Conservation (phyloP, 1,139 yeast species). For the Pichia sp. region DNA sequence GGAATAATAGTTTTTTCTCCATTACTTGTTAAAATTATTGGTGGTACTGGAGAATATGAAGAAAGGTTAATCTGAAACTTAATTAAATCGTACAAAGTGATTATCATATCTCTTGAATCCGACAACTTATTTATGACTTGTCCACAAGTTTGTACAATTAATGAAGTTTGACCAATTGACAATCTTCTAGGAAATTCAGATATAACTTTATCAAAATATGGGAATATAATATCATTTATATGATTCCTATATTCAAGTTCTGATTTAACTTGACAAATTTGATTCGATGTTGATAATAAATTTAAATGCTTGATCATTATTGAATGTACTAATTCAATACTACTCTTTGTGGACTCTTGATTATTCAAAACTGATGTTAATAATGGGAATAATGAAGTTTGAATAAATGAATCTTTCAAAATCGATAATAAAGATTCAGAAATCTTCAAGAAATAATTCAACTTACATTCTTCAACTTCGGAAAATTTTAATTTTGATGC, state of each 20-base stretch:
- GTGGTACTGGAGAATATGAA: slow-evolving; percentile 13
- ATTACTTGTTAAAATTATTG: slow-evolving; percentile 29
- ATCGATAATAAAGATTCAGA: slow-evolving; percentile 46
- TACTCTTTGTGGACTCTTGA: slow-evolving; percentile 29
- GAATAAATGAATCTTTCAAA: slow-evolving; percentile 3
- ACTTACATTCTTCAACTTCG: slow-evolving; percentile 39
- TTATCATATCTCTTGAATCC: background rate
- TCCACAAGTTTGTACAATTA: slow-evolving; percentile 6
- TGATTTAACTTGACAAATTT: background rate
- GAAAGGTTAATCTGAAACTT: slow-evolving; percentile 4
- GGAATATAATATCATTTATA: slow-evolving; percentile 5
- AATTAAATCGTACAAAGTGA: slow-evolving; percentile 8
- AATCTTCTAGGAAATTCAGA: slow-evolving; percentile 54
- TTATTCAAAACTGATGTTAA: slow-evolving; percentile 22
- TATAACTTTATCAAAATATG: slow-evolving; percentile 13
- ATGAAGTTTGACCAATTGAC: slow-evolving; percentile 43
- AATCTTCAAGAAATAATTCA: slow-evolving; percentile 50
- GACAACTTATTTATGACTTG: background rate
- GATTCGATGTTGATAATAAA: background rate
- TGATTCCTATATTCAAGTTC: slow-evolving; percentile 26
- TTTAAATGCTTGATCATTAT: slow-evolving; percentile 42
- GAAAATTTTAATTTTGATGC: slow-evolving; percentile 26
- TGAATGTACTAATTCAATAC: slow-evolving; percentile 61
- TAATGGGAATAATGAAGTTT: slow-evolving; percentile 37
- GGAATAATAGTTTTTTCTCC: slow-evolving; percentile 34